phyloP scores from a whole-genome alignment of 2,329 filamentous ascomycete genomes.

The Allantophomopsis lycopodina region DNA sequence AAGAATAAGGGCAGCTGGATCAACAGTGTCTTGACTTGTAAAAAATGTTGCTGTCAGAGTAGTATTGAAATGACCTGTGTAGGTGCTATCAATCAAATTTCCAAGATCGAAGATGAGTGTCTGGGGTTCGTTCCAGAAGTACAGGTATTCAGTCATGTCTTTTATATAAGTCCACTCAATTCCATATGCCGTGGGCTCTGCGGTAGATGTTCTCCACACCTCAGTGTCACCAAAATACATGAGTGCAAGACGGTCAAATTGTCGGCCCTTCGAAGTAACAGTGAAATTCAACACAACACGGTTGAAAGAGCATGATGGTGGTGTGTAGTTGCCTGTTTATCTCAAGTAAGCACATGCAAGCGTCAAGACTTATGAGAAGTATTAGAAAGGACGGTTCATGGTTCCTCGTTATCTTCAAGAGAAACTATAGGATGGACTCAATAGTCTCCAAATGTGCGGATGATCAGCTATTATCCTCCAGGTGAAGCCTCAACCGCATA shows the following conservation, averaged over 20 bases:
- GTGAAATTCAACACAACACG: constrained; percentile 66
- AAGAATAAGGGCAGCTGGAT: constrained; percentile 50
- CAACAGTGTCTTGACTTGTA: constrained; percentile 25
- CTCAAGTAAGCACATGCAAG: constrained; percentile 2
- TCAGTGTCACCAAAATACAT: constrained; percentile 69
- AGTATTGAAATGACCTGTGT: constrained; percentile 62
- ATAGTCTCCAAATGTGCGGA: too few species aligned
- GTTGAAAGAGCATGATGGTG: constrained; percentile 58
- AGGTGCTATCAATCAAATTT: constrained; percentile 56
- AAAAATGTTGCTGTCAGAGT: constrained; percentile 66
- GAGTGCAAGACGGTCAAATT: constrained; percentile 63
- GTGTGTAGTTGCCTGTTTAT: constrained; percentile 42
- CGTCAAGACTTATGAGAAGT: too few species aligned
- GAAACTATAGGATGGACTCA: too few species aligned
- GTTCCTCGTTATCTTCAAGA: too few species aligned
- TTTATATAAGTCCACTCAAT: constrained; percentile 69
- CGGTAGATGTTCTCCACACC: constrained; percentile 73
- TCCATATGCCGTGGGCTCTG: constrained; percentile 57
- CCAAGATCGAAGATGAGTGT: constrained; percentile 70
- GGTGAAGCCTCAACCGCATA: too few species aligned
- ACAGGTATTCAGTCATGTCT: constrained; percentile 60
- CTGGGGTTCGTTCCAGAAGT: constrained; percentile 54
- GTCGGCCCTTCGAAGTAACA: constrained; percentile 54
- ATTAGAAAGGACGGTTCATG: too few species aligned
- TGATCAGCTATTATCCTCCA: too few species aligned